Evolutionary conservation across 495 filamentous ascomycete species (phyloP), one percentile per base, ranked within the genome.

Genomic region (Jackrogersella multiformis): DNA sequence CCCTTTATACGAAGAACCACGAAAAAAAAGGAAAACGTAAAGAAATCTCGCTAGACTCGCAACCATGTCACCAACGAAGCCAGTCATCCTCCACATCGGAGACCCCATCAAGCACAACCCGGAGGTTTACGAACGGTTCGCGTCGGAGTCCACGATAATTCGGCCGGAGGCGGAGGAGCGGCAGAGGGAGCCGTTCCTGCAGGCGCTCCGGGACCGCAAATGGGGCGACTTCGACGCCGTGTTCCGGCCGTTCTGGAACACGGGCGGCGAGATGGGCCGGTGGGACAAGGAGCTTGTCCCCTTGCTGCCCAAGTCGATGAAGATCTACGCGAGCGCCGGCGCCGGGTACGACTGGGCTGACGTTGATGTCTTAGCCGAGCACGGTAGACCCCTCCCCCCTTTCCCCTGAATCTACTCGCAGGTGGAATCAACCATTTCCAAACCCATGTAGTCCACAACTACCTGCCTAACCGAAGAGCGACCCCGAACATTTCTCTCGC

Each of bases 181-280:
- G 2, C 26, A 49, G 15, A 49, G 45, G 26, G 45, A 32, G 6
- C 45, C 45, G 6, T 49, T 49, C 26, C 26, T 49, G 26, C 45
- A 28, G 26, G 45, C 26, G 13, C 45, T 49, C 7, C 45, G 45
- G 15, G 45, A 32, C 26, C 26, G 26, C 5, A 49, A 49, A 32
- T 46, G 45, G 45, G 45, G 45, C 13, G 45, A 49, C 45, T 49
- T 49, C 45, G 26, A 49, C 24, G 45, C 45, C 15, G 45, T 49
- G 45, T 49, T 32, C 26, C 26, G 45, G 45, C 45, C 42, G 12
- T 46, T 46, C 12, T 49, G 45, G 45, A 32, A 49, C 15, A 49
- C 45, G n/a, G 45, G 45, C 12, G 26, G 45, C 6, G 45, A 49
- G 26, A 49, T 32, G 45, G 45, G 45, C 2, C 24, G 45, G 3